Evolutionary conservation across 768 basidiomycete genomes (phyloP), one percentile per base, ranked within the genome.

Genomic region (Psilocybe tampanensis): DNA sequence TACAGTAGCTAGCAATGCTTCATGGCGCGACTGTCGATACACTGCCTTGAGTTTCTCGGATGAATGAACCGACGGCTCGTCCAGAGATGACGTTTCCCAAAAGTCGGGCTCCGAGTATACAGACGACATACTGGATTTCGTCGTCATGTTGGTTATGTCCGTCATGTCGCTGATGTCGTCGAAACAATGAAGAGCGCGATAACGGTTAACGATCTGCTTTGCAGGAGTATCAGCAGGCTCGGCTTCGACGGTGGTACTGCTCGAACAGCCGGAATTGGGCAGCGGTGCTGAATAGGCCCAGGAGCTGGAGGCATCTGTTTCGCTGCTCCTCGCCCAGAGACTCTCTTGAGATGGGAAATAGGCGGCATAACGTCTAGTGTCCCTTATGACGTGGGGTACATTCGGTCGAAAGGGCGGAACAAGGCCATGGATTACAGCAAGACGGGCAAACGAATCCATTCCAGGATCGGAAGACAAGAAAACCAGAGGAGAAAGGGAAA

Each of bases 1-100:
- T 51, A 83, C 82, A 41, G 78, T 70, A 55, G 74, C 63, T 8
- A 67, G 55, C 26, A 82, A 66, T 3, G 71, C 77, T 42, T 65
- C 68, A 41, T 63, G 64, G 43, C 76, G 74, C 23, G 75, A 72
- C 44, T 68, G 72, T 43, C 72, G 68, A 55, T 72, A 72, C 32
- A 68, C 63, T 18, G 76, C 63, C 59, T 68, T 73, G 13, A 70
- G 47, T 2, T 63, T 63, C 33, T 59, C 55, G 13, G 70, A 61
- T 8, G 45, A 39, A 15, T 59, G 21, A 4, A 22, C 8, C 2
- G 45, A 58, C 32, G 48, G 18, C 18, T 44, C 55, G 39, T 36
- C 62, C 36, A 49, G 33, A 33, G 54, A 49, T 33, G 52, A 60
- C 44, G 51, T 56, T 44, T 65, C 63, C 63, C 53, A 64, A 21